Percentiles rank a stretch among this genome's conserved stretches.
Conservation (phyloP, 2,329 filamentous ascomycete genomes). For the Leptosphaerulina australis region DNA sequence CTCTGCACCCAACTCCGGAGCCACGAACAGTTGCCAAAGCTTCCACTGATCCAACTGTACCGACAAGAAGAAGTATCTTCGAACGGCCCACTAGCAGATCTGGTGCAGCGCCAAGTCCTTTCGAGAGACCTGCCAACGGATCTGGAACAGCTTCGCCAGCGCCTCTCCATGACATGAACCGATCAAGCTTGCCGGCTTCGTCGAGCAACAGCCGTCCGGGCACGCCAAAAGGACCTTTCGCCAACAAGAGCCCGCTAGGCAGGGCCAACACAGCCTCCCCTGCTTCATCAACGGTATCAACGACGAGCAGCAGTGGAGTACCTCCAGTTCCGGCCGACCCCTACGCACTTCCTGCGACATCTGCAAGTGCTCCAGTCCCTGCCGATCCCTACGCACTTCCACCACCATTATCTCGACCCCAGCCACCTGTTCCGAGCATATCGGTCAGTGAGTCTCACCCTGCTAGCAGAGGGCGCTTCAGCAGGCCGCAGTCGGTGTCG, state of each 20-base stretch:
- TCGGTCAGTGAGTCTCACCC: constrained; percentile 16
- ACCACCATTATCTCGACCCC: constrained; percentile 3
- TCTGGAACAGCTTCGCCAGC: constrained; percentile 4
- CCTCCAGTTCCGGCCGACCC: constrained; percentile 9
- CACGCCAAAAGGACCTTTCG: constrained; percentile 36
- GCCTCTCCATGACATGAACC: constrained; percentile 5
- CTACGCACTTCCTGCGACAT: constrained; percentile 28
- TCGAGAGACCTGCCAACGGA: constrained; percentile 1
- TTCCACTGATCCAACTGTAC: constrained; percentile 52
- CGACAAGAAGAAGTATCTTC: constrained; percentile 58
- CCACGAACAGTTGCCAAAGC: constrained; percentile 44
- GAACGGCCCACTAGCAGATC: constrained; percentile 36
- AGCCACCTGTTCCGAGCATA: constrained; percentile 20
- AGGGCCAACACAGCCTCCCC: constrained; percentile 36
- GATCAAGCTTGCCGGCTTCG: constrained; percentile 22
- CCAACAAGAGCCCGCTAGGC: constrained; percentile 30
- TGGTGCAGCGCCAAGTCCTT: constrained; percentile 3
- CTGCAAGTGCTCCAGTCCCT: constrained; percentile 21
- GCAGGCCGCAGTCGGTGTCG: constrained; percentile 12
- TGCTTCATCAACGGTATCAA: constrained; percentile 12
- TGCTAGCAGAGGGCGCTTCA: constrained; percentile 1
- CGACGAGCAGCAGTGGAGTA: constrained; percentile 39
- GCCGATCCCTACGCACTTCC: constrained; percentile 9
- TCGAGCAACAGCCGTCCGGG: constrained; percentile 37
- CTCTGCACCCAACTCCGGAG: constrained; percentile 15